Conservation (phyloP, 495 filamentous ascomycete genomes). For the Aspergillus conjunctus region DNA sequence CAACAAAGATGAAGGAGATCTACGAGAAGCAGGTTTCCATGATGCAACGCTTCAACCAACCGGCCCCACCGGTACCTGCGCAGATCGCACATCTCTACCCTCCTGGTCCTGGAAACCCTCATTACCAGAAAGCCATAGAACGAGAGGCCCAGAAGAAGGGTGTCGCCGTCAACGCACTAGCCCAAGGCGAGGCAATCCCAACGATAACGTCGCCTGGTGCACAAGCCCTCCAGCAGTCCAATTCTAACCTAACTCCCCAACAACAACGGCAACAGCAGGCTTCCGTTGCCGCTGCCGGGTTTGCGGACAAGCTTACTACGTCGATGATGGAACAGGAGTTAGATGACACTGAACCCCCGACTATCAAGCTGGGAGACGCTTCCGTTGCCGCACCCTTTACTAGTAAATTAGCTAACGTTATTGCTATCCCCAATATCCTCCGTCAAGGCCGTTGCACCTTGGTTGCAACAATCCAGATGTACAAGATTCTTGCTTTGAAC, state of each 20-base stretch:
- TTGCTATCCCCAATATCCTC: conserved; percentile 98
- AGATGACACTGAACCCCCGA: conserved; percentile 87
- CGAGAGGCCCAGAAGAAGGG: conserved; percentile 77
- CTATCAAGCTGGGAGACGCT: conserved; percentile 96
- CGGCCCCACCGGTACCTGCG: conserved; percentile 81
- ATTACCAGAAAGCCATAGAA: conserved; percentile 91
- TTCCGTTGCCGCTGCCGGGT: conserved; percentile 67
- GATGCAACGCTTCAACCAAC: conserved; percentile 93
- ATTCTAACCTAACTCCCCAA: conserved; percentile 50
- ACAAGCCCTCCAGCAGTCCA: conserved; percentile 65
- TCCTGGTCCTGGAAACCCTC: conserved; percentile 87
- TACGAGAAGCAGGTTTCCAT: conserved; percentile 93
- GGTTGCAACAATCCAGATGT: conserved; percentile 99
- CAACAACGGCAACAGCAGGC: conserved; percentile 65
- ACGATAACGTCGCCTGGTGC: conserved; percentile 72
- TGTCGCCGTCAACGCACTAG: conserved; percentile 42
- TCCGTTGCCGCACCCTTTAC: conserved; percentile 98
- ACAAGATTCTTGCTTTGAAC: conserved; percentile 98
- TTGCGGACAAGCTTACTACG: conserved; percentile 85
- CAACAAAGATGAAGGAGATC: conserved; percentile 96
- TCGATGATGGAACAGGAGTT: conserved; percentile 90
- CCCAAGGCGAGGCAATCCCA: conserved; percentile 57
- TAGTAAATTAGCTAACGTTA: conserved; percentile 93
- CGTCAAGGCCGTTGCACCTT: conserved; percentile 95
- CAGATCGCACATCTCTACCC: conserved; percentile 95